These are phyloP conservation scores for Hypoxylon rubiginosum DNA, from an alignment of 2,329 filamentous ascomycete species.

Conservation along the genomic window DNA sequence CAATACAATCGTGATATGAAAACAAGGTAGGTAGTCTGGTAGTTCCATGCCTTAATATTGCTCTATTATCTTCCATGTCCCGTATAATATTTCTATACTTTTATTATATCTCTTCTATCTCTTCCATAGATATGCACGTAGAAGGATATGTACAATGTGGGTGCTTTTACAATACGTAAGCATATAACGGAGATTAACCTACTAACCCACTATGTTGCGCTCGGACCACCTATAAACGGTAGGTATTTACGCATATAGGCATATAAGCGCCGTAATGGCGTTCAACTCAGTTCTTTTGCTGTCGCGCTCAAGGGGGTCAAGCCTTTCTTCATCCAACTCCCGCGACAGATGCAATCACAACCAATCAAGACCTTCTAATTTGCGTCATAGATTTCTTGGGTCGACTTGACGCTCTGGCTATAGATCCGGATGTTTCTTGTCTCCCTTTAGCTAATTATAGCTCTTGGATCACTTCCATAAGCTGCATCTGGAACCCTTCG, in stretches of 20 bases:
- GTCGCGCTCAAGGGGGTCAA: constrained; percentile 4
- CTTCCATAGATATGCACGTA: too few relatives aligned
- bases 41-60: too few relatives aligned
- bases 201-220: too few relatives aligned
- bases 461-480: neutral
- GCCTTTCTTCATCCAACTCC: neutral
- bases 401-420: neutral
- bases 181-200: neutral
- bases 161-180: neutral
- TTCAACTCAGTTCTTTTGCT: neutral
- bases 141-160: too few relatives aligned
- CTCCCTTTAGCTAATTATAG: constrained; percentile 2
- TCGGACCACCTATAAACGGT: too few relatives aligned
- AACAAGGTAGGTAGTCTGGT: too few relatives aligned
- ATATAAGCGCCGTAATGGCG: too few relatives aligned
- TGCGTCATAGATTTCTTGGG: constrained; percentile 14
- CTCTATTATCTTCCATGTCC: too few relatives aligned
- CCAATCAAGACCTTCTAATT: neutral
- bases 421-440: neutral
- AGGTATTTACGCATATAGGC: neutral
- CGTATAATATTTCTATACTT: too few relatives aligned
- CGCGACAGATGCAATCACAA: neutral
- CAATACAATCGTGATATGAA: too few relatives aligned
- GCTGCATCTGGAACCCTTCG: neutral
- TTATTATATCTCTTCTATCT: too few relatives aligned